Conservation (phyloP, 352 stramenopile species). For the Phytopythium ostracodes region DNA sequence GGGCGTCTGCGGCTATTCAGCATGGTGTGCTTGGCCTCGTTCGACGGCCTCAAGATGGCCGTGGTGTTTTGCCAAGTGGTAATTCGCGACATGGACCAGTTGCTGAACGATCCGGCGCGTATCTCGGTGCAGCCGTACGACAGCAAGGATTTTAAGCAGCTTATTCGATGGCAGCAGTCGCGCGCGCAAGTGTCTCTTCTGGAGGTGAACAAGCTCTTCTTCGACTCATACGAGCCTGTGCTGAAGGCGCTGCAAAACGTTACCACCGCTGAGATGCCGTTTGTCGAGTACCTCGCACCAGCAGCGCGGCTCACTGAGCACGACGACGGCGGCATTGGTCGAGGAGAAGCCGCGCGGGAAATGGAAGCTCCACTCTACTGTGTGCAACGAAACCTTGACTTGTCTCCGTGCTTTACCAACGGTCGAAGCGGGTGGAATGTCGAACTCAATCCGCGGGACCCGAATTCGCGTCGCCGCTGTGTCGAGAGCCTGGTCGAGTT, state of each 20-base stretch:
- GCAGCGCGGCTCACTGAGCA: constrained; percentile 7
- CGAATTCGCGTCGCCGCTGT: constrained; percentile 13
- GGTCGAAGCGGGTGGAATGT: neutral
- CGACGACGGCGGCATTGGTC: neutral
- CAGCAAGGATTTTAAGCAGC: constrained; percentile 15
- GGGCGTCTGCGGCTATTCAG: constrained; percentile 22
- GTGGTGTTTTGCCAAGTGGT: constrained; percentile 37
- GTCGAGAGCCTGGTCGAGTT: constrained; percentile 19
- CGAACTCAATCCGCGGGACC: constrained; percentile 16
- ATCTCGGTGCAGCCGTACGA: constrained; percentile 35
- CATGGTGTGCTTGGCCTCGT: constrained; percentile 32
- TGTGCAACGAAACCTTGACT: constrained; percentile 11
- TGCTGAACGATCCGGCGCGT: constrained; percentile 24
- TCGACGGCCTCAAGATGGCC: constrained; percentile 11
- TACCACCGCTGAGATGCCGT: constrained; percentile 19
- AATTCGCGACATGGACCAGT: constrained; percentile 18
- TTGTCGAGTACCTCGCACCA: constrained; percentile 35
- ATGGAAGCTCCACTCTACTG: constrained; percentile 36
- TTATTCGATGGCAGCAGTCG: constrained; percentile 13
- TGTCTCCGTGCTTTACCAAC: constrained; percentile 6
- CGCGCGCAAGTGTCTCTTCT: constrained; percentile 26
- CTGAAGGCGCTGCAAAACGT: constrained; percentile 35
- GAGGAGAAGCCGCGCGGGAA: constrained; percentile 3
- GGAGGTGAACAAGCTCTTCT: constrained; percentile 53
- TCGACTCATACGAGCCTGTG: constrained; percentile 43